Percentiles rank a stretch among this genome's conserved stretches.
Conservation (phyloP, 1,284 basidiomycete species). For the Puccinia polysora region DNA sequence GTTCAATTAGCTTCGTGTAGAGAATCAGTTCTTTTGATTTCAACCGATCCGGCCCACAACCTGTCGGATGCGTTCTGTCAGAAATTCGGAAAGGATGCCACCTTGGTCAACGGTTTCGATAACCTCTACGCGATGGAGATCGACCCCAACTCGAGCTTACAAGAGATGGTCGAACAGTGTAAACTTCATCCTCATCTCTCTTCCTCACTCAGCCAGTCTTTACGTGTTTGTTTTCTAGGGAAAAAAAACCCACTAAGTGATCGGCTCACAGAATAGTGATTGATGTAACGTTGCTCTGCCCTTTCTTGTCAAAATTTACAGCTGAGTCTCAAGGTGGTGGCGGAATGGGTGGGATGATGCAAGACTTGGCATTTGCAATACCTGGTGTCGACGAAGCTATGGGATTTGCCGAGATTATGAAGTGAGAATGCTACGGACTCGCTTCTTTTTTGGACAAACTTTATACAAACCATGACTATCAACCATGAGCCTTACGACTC, state of each 20-base stretch:
- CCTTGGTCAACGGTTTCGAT: slow-evolving; percentile 95
- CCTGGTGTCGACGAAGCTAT: slow-evolving; percentile 99
- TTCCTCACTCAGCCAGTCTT: neutral
- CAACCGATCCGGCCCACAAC: slow-evolving; percentile 98
- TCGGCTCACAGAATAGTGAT: too few relatives aligned
- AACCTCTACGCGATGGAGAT: slow-evolving; percentile 99
- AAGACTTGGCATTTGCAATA: slow-evolving; percentile 97
- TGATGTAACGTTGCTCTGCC: neutral
- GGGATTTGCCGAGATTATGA: slow-evolving; percentile 99
- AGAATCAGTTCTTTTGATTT: slow-evolving; percentile 88
- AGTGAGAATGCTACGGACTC: too few relatives aligned
- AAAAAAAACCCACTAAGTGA: too few relatives aligned
- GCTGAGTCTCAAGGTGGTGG: slow-evolving; percentile 67
- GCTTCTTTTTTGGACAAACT: too few relatives aligned
- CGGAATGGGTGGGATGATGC: slow-evolving; percentile 99
- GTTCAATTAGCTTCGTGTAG: slow-evolving; percentile 81
- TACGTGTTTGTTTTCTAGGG: neutral
- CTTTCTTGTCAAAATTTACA: slow-evolving; percentile 51
- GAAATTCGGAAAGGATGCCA: slow-evolving; percentile 98
- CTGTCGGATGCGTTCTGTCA: slow-evolving; percentile 97
- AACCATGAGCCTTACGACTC: neutral
- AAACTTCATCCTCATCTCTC: slow-evolving; percentile 52
- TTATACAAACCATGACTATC: neutral
- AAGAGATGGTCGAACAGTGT: slow-evolving; percentile 99
- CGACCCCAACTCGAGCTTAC: slow-evolving; percentile 90